These are phyloP conservation scores for Triticum monococcum DNA, from an alignment of 176 grass and related monocot species.

Conservation along the genomic window DNA sequence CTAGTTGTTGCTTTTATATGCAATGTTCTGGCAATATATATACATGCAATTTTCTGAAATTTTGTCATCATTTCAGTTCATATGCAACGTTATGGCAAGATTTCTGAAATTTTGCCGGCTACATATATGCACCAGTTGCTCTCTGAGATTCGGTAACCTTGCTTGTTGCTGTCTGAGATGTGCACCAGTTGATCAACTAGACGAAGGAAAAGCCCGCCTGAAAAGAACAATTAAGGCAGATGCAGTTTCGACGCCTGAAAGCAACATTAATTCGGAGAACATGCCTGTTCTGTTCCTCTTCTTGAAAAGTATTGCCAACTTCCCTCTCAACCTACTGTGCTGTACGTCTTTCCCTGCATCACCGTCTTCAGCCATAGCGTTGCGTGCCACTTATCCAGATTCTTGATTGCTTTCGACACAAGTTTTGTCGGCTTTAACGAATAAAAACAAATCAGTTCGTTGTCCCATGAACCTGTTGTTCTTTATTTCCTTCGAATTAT, in stretches of 20 bases:
- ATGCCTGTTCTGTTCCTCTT: background rate
- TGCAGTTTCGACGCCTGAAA: background rate
- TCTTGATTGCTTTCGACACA: background rate
- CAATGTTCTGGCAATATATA: too few relatives aligned
- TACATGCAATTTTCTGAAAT: too few relatives aligned
- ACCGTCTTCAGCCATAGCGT: background rate
- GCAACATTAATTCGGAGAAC: background rate
- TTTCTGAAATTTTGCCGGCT: too few relatives aligned
- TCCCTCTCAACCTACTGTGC: background rate
- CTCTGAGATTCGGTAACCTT: too few relatives aligned
- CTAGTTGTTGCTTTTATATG: too few relatives aligned
- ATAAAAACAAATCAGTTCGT: background rate
- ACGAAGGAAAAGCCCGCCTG: too few relatives aligned
- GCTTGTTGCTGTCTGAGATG: background rate
- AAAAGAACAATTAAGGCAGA: too few relatives aligned
- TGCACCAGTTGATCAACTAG: background rate
- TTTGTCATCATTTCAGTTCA: too few relatives aligned
- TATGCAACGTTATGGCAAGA: too few relatives aligned
- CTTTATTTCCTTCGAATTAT: background rate
- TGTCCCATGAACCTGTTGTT: background rate
- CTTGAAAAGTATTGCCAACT: background rate
- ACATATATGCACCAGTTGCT: too few relatives aligned
- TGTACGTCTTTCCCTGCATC: background rate
- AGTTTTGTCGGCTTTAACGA: background rate
- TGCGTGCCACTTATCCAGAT: background rate